phyloP scores from a whole-genome alignment of 2,329 filamentous ascomycete genomes.

The Elsinoe perseae region DNA sequence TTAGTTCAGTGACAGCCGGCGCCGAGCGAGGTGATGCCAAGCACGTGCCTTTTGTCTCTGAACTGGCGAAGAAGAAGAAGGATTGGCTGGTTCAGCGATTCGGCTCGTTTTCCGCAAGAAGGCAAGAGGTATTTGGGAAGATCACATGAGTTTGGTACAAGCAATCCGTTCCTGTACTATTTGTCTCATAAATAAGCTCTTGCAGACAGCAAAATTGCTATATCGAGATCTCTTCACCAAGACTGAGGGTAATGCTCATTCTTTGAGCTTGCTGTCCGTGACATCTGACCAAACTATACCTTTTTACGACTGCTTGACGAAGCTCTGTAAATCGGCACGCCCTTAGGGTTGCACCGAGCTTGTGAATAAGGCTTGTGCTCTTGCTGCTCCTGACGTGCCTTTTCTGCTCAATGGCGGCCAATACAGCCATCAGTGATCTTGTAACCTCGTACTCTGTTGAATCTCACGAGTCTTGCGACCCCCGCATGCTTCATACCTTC shows the following conservation, averaged over 20 bases:
- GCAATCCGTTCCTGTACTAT: not conserved
- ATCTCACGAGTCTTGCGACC: not conserved
- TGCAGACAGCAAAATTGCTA: not conserved
- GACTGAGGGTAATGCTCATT: not conserved
- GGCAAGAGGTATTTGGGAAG: not conserved
- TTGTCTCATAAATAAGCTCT: not conserved
- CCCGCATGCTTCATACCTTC: not conserved
- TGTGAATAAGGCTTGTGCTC: not conserved
- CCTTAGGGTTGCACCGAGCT: slow-evolving; percentile 6
- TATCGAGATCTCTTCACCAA: not conserved
- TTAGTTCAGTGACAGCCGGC: not conserved
- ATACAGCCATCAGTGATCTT: not conserved
- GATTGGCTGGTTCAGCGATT: not conserved
- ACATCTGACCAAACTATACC: not conserved
- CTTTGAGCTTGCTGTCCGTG: not conserved
- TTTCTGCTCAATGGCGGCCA: not conserved
- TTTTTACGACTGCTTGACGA: not conserved
- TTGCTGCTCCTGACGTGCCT: not conserved
- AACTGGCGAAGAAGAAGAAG: no score
- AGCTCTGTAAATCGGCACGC: not conserved
- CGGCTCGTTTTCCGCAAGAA: not conserved
- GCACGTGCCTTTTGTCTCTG: not conserved
- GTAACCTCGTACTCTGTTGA: not conserved
- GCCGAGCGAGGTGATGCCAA: not conserved
- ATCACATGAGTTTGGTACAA: not conserved